Evolutionary conservation across 768 basidiomycete genomes (phyloP).

Genomic region (Tulasnella sp.): DNA sequence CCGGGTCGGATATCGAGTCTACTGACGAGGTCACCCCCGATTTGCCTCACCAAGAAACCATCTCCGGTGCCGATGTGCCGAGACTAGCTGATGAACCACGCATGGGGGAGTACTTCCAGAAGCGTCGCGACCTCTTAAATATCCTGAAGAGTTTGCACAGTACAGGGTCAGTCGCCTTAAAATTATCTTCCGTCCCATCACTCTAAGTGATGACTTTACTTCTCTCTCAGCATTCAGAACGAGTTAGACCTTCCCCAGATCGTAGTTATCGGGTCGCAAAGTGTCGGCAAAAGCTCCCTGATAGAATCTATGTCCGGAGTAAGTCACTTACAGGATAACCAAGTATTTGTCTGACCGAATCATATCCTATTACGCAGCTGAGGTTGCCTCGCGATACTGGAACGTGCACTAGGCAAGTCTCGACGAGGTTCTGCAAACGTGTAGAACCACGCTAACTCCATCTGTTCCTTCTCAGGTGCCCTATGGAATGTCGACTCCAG

Average conservation of each 20-base stretch:
- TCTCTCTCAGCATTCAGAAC: neutral
- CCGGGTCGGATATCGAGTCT: neutral
- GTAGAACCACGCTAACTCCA: neutral
- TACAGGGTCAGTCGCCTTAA: neutral
- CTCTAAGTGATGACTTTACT: too few relatives aligned
- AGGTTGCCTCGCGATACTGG: slow-evolving; percentile 61
- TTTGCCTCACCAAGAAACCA: neutral
- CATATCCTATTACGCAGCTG: slow-evolving; percentile 33
- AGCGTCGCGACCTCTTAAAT: slow-evolving; percentile 16
- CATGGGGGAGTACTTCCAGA: neutral
- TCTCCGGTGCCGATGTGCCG: neutral
- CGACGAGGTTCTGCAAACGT: too few relatives aligned
- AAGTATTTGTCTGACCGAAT: neutral
- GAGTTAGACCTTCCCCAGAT: slow-evolving; percentile 70
- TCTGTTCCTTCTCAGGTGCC: slow-evolving; percentile 28
- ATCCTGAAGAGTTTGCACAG: slow-evolving; percentile 14
- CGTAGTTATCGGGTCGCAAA: slow-evolving; percentile 66
- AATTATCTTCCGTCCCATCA: neutral
- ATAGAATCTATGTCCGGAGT: slow-evolving; percentile 59
- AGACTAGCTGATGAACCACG: neutral
- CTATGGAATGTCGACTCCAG: slow-evolving; percentile 34
- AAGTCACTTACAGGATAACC: neutral
- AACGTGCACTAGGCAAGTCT: slow-evolving; percentile 58
- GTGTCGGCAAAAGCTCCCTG: slow-evolving; percentile 67
- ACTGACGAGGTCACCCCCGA: neutral